Base-by-base conservation (phyloP, 164 flowering plant genomes). In the Nelumbo lutea region DNA sequence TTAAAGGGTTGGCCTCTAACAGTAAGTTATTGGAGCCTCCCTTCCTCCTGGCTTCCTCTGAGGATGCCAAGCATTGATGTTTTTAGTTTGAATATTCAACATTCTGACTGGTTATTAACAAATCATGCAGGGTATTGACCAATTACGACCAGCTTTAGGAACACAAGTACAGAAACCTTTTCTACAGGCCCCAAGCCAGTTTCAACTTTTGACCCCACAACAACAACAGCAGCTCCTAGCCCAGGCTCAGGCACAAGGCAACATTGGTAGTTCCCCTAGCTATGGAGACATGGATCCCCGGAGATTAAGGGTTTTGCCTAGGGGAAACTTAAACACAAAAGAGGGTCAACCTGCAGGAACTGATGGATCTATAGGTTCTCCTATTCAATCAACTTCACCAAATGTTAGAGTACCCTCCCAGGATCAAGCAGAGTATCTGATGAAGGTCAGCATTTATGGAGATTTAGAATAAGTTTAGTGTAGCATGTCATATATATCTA, bases 1-100 rank as follows among this genome's bases (percentile, higher is more conserved):
- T 74, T 91, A 62, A 91, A 84, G 86, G 95, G 97, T 58, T 91
- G 97, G 97, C 97, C 97, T 41, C 76, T 87, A 64, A 87, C 91
- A 60, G 96, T 90, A 83, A 90, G 93, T 82, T 52, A 8, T 44
- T 51, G 13, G 13, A 6, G 61, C 5, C 38, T 47, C 42, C 67
- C 41, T 72, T 45, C 11, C 51, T 9, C 27, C 27, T 27, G 27
- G 27, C 27, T 0, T 0, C 27, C 27, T 27, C 27, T 46, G 59
- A 47, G 1, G 4, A 15, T 40, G 39, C 14, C 13, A 57, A 14
- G 27, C 40, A 57, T 27, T 53, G 14, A 9, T 56, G 2, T 55
- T 4, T 56, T 4, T 27, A 9, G 42, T 14, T 9, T 62, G 67
- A 3, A 9, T 52, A 4, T 43, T n/a, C 39, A 38, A 55, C 14